Conservation (phyloP, 2,329 filamentous ascomycete genomes). For the Pezicula neosporulosa region DNA sequence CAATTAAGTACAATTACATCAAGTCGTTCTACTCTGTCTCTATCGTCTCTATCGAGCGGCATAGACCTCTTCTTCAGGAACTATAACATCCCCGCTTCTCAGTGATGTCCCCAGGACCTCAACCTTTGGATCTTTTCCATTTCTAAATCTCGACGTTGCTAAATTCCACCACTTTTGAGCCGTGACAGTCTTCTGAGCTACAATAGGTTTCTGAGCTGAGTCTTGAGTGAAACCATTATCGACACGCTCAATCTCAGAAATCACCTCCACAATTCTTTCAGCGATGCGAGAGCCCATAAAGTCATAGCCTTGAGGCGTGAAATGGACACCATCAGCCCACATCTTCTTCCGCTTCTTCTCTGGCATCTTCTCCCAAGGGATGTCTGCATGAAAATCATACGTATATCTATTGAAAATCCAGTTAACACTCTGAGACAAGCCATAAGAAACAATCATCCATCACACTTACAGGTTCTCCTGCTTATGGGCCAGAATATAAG, state of each 20-base stretch:
- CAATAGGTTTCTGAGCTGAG: neutral
- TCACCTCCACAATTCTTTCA: conserved; percentile 45
- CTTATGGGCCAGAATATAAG: conserved; percentile 45
- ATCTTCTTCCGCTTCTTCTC: conserved; percentile 42
- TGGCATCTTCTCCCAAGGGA: conserved; percentile 51
- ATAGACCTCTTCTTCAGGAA: too few species aligned
- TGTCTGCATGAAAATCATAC: conserved; percentile 51
- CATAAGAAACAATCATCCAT: neutral
- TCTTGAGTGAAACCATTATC: neutral
- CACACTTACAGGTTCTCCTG: conserved; percentile 48
- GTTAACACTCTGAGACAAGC: neutral
- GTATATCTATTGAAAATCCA: conserved; percentile 38
- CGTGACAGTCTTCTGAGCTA: neutral
- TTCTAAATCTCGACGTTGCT: neutral
- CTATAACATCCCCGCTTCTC: too few species aligned
- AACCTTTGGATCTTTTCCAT: too few species aligned
- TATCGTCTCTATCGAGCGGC: too few species aligned
- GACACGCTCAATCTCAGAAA: conserved; percentile 25
- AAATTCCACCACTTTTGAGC: neutral
- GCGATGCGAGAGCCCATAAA: conserved; percentile 57
- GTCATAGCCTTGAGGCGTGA: conserved; percentile 56
- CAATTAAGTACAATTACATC: too few species aligned
- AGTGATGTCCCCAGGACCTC: too few species aligned
- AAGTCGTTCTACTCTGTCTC: too few species aligned
- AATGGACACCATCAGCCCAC: conserved; percentile 61